Evolutionary conservation across 371 early-diverging fungal species (phyloP), one percentile per base, ranked within the genome.

Genomic region (Phascolomyces articulosus): DNA sequence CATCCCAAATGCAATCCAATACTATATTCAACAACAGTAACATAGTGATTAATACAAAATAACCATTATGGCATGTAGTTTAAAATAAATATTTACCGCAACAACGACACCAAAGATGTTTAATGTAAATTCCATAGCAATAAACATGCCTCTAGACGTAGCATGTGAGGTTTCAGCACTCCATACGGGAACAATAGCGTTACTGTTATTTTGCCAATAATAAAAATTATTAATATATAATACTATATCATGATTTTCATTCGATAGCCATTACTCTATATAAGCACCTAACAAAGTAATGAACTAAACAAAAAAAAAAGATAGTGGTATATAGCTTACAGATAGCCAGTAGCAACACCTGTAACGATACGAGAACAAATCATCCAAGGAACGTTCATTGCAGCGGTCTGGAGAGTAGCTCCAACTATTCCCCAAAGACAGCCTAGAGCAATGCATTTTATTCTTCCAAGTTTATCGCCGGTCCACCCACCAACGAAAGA

Each of bases 131-230:
- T 77, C 78, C 63, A 75, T 71, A 15, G 75, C 76, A 55, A 77
- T 65, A 60, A 80, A 68, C 51, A 63, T 62, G 29, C 80, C 80
- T 40, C 80, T 65, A 10, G 75, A 71, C 2, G 70, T 75, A 55
- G 74, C 75, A 62, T 70, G 73, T 11, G 78, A 74, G 0, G 72
- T 75, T 57, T 80, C 80, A 23, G 80, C 78, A 58, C 70, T 73
- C 78, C 78, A 80, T 3, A 80, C 78, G n/a, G 80, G 80, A 2
- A 80, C 78, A 61, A 77, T 69, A 20, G 80, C 72, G 55, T 77
- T 77, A n/a, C 77, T 77, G 54, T n/a, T n/a, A n/a, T n/a, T n/a
- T n/a, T n/a, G n/a, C n/a, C n/a, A n/a, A n/a, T n/a, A n/a, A n/a
- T n/a, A n/a, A n/a, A n/a, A n/a, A n/a, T n/a, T n/a, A n/a, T n/a